Percentiles rank a stretch among this genome's conserved stretches.
Evolutionary conservation across 2,329 filamentous ascomycete genomes (phyloP).

Genomic region (Aureobasidium musti): DNA sequence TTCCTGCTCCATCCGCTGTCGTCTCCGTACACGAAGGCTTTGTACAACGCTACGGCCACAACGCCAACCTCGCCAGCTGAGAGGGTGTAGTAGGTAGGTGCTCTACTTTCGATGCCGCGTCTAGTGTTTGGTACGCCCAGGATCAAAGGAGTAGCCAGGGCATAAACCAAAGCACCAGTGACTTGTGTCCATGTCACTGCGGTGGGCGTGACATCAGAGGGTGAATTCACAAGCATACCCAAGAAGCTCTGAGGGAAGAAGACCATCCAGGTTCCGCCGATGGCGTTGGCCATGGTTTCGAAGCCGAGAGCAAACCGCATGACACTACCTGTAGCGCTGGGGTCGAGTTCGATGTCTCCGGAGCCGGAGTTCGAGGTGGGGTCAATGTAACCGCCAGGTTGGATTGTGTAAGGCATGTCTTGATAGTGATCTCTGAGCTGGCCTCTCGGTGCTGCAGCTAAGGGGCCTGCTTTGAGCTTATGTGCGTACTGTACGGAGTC

Average conservation of each 20-base stretch:
- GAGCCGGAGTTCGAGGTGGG: conserved; percentile 3
- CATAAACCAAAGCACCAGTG: conserved; percentile 8
- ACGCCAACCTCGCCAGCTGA: conserved; percentile 10
- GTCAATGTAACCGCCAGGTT: conserved; percentile 14
- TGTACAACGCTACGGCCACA: conserved; percentile 9
- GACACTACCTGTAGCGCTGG: conserved; percentile 2
- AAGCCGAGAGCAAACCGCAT: conserved; percentile 10
- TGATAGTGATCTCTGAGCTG: neutral
- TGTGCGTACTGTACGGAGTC: too few species aligned
- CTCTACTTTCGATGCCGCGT: conserved; percentile 19
- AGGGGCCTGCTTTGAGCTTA: neutral
- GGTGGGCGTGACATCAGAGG: neutral
- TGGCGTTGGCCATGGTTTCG: conserved; percentile 5
- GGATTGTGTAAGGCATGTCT: conserved; percentile 19
- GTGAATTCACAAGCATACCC: conserved; percentile 6
- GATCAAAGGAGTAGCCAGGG: conserved; percentile 13
- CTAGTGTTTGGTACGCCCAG: neutral
- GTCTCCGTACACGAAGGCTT: conserved; percentile 7
- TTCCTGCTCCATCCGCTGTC: conserved; percentile 7
- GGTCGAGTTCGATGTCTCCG: conserved; percentile 8
- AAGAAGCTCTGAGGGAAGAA: conserved; percentile 5
- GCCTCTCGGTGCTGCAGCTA: neutral
- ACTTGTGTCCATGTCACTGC: conserved; percentile 17
- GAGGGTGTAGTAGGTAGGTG: conserved; percentile 6
- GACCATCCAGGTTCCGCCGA: conserved; percentile 25